phyloP scores from a whole-genome alignment of 495 filamentous ascomycete genomes.

The Trichoderma orchidacearum region DNA sequence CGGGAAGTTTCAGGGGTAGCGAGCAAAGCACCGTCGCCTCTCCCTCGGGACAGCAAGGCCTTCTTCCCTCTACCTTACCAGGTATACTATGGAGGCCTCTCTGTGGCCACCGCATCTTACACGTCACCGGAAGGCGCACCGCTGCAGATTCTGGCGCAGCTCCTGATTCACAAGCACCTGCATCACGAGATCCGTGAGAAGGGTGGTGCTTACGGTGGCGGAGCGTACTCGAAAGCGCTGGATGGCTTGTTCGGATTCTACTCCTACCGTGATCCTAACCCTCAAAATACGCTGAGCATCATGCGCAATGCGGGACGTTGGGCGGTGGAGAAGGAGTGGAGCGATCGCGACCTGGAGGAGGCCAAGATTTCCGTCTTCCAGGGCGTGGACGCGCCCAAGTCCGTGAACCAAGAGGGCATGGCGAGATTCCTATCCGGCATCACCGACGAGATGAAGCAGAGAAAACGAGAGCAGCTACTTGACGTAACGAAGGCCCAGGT shows the following conservation, averaged over 20 bases:
- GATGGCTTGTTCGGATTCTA: conserved; percentile 87
- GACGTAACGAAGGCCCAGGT: conserved; percentile 78
- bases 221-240: conserved; percentile 65
- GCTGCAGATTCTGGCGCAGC: conserved; percentile 76
- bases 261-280: conserved; percentile 95
- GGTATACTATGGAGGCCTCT: conserved; percentile 80
- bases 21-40: conserved; percentile 7
- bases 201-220: conserved; percentile 90
- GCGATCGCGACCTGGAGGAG: conserved; percentile 78
- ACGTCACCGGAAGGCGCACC: conserved; percentile 57
- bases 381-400: conserved; percentile 79
- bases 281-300: conserved; percentile 71
- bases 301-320: conserved; percentile 74
- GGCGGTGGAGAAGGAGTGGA: conserved; percentile 76
- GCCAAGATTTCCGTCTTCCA: conserved; percentile 94
- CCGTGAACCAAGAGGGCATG: conserved; percentile 82
- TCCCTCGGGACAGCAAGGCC: conserved; percentile 43
- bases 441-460: conserved; percentile 80
- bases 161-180: conserved; percentile 93
- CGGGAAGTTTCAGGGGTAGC: neutral
- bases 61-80: conserved; percentile 96
- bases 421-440: conserved; percentile 72
- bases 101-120: conserved; percentile 77
- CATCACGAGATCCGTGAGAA: conserved; percentile 98
- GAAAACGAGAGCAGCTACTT: conserved; percentile 69